Evolutionary conservation across 768 basidiomycete genomes (phyloP), one percentile per base, ranked within the genome.

Genomic region (Daedalea quercina): DNA sequence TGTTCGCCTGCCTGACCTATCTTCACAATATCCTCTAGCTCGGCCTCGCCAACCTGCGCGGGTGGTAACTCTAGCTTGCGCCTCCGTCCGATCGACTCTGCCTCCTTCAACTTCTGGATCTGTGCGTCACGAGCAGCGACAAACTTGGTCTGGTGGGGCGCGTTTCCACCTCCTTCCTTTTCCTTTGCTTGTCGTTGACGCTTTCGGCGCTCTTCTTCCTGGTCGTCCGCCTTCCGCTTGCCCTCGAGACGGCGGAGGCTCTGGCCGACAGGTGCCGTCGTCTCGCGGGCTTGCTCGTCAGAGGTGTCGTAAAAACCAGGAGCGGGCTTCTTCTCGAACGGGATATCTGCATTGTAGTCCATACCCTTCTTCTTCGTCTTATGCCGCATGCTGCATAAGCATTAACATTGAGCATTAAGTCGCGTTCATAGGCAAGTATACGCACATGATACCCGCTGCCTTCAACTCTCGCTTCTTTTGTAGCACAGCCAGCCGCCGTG

Each of bases 271-370:
- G 90, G 95, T 0, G 95, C 92, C n/a, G 82, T 76, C 13, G 88
- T 82, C 35, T 84, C 74, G 46, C 90, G 87, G 3, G 92, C 87
- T 63, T 94, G 87, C 65, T 99, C 96, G 59, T 95, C 96, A 0
- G 86, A 79, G 1, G 91, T 94, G 66, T 99, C 96, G 69, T 98
- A 99, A 72, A 99, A 99, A 0, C 96, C 96, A 9, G 94, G 72
- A 0, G 92, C 94, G 0, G 96, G 78, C 64, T 90, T 90, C 74
- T 98, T 97, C 73, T 99, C 96, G 66, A 98, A 98, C 0, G 96
- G 96, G 59, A 97, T 96, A 65, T 99, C 96, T 47, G 93, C 83
- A 63, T 97, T 99, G 72, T 98, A 99, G 69, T 96, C 95, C 96
- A 98, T 98, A 51, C 94, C 94, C 69, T 90, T 95, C 71, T 87